Percentiles rank a stretch among this genome's conserved stretches.
Conservation (phyloP, 176 grass and related monocot species). For the Triticum timopheevii region DNA sequence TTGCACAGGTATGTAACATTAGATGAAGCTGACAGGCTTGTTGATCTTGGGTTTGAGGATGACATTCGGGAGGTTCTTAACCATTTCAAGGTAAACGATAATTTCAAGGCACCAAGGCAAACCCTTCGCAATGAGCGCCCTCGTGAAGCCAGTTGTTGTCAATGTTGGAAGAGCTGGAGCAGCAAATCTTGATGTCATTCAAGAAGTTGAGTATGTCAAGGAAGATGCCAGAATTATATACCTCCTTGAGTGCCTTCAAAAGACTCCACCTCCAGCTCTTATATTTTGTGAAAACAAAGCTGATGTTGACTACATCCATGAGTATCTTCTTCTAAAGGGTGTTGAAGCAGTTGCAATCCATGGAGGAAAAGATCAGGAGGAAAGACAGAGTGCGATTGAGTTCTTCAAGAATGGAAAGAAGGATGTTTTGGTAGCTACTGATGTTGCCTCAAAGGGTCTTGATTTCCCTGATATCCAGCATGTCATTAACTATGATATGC, state of each 20-base stretch:
- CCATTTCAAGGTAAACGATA: conserved; percentile 54
- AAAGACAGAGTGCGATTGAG: conserved; percentile 78
- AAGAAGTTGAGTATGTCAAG: conserved; percentile 99
- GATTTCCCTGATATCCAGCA: conserved; percentile 98
- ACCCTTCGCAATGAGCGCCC: conserved; percentile 84
- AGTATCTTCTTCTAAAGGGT: conserved; percentile 95
- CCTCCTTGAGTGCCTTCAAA: conserved; percentile 91
- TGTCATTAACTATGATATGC: conserved; percentile 99
- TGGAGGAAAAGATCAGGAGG: conserved; percentile 96
- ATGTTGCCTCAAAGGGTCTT: conserved; percentile 94
- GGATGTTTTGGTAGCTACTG: conserved; percentile 89
- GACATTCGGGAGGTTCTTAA: conserved; percentile 95
- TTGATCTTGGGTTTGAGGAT: conserved; percentile 96
- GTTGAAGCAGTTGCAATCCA: conserved; percentile 93
- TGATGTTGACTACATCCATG: conserved; percentile 92
- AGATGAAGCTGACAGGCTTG: conserved; percentile 94
- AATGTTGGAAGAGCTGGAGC: conserved; percentile 95
- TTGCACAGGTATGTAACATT: conserved; percentile 74
- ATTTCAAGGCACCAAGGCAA: conserved; percentile 93
- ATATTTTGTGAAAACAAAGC: conserved; percentile 92
- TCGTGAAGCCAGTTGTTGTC: conserved; percentile 83
- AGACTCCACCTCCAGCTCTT: conserved; percentile 88
- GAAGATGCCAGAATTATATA: conserved; percentile 91
- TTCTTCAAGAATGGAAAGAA: conserved; percentile 79
- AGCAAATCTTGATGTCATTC: conserved; percentile 92